These are phyloP conservation scores for Suhomyces anneliseae DNA, from an alignment of 1,139 yeast species.

Conservation along the genomic window DNA sequence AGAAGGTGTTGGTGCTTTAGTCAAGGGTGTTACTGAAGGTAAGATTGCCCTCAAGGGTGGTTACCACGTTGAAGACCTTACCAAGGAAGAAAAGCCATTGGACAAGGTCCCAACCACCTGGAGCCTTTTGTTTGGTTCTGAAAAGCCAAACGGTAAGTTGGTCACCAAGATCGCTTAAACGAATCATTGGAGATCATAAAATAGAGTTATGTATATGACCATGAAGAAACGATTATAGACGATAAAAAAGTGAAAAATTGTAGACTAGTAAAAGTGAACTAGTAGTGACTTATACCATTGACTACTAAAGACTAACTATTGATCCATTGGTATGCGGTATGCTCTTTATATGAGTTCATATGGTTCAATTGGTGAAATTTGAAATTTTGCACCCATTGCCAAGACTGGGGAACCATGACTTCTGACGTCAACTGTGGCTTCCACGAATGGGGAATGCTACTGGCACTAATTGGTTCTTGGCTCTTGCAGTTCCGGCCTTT, in stretches of 20 bases:
- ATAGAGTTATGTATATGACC: background rate
- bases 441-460: too few relatives aligned
- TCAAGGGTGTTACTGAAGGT: constrained; percentile 39
- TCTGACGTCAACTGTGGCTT: too few relatives aligned
- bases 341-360: too few relatives aligned
- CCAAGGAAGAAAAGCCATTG: constrained; percentile 22
- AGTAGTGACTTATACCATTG: too few relatives aligned
- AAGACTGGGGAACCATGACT: too few relatives aligned
- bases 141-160: constrained; percentile 38
- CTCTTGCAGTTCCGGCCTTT: too few relatives aligned
- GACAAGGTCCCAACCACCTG: constrained; percentile 31
- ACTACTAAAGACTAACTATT: too few relatives aligned
- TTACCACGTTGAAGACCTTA: constrained; percentile 26
- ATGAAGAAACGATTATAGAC: background rate
- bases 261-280: background rate
- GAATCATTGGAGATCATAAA: background rate
- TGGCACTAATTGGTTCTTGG: too few relatives aligned
- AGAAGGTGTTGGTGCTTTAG: constrained; percentile 36
- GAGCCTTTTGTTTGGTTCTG: constrained; percentile 29
- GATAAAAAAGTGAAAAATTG: background rate
- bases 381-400: too few relatives aligned
- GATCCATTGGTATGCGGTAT: too few relatives aligned
- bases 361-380: too few relatives aligned
- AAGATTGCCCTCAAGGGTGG: constrained; percentile 33
- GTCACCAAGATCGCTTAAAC: constrained; percentile 29